A percentile compares a stretch with the other conserved stretches of the same genome.
phyloP scores from a whole-genome alignment of 1,284 basidiomycete genomes.

The Cerrena zonata region DNA sequence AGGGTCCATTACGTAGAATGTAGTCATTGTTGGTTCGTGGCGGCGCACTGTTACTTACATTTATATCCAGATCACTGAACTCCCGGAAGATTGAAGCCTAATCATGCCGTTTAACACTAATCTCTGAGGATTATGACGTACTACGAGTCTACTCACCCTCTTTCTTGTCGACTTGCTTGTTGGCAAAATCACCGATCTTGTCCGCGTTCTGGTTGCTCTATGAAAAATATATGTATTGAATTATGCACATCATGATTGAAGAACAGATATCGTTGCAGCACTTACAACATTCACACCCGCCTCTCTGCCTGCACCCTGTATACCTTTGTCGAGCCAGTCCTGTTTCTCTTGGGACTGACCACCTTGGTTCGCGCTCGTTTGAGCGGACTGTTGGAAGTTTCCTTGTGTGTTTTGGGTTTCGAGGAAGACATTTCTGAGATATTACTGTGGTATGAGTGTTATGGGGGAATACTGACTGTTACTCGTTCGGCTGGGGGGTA shows the following conservation, averaged over 20 bases:
- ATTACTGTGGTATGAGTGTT: too few species aligned
- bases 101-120: too few species aligned
- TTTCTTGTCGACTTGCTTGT: slow-evolving; percentile 21
- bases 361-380: background rate
- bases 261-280: too few species aligned
- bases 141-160: slow-evolving; percentile 14
- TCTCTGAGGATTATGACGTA: too few species aligned
- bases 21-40: too few species aligned
- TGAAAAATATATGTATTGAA: too few species aligned
- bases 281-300: slow-evolving; percentile 24
- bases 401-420: background rate
- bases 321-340: slow-evolving; percentile 30
- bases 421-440: background rate
- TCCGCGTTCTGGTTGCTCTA: slow-evolving; percentile 27
- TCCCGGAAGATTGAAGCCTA: background rate
- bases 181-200: slow-evolving; percentile 23
- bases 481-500: too few species aligned
- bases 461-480: too few species aligned
- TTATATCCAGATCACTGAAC: background rate
- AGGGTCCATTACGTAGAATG: too few species aligned
- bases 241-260: too few species aligned
- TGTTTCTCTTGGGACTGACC: slow-evolving; percentile 18
- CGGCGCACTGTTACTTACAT: too few species aligned
- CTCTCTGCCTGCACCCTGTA: slow-evolving; percentile 21
- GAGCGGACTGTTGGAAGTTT: background rate